Conservation (phyloP, 805 yeast species). For the Saccharomycopsis amapae region DNA sequence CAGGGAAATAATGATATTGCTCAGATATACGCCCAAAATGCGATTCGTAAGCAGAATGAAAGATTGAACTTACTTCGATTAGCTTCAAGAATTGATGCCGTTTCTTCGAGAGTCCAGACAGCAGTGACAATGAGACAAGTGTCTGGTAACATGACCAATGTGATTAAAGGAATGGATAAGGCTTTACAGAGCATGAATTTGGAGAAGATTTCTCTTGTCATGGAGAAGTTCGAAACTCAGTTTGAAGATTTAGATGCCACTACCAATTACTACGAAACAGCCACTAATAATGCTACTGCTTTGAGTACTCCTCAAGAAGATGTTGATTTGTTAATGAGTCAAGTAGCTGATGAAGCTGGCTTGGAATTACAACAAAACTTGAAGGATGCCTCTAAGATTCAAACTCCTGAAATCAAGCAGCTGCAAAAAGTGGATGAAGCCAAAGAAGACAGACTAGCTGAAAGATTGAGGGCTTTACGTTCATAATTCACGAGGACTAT, state of each 20-base stretch:
- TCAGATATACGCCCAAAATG: constrained; percentile 88
- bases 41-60: constrained; percentile 87
- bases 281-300: constrained; percentile 84
- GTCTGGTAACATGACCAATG: constrained; percentile 88
- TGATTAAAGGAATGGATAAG: constrained; percentile 91
- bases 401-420: constrained; percentile 35
- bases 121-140: constrained; percentile 97
- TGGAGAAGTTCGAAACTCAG: constrained; percentile 96
- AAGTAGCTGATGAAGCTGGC: constrained; percentile 97
- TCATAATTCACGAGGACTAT: no score
- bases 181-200: constrained; percentile 94
- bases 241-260: constrained; percentile 94
- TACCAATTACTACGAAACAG: constrained; percentile 85
- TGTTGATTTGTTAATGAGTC: constrained; percentile 82
- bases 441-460: constrained; percentile 81
- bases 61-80: constrained; percentile 71
- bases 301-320: constrained; percentile 90
- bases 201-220: constrained; percentile 84
- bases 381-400: constrained; percentile 49
- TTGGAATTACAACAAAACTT: constrained; percentile 84
- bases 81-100: constrained; percentile 90
- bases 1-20: constrained; percentile 92
- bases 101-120: constrained; percentile 91
- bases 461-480: constrained; percentile 81
- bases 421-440: constrained; percentile 45